These are phyloP conservation scores for Alternaria longipes DNA, from an alignment of 2,329 filamentous ascomycete genomes.

Conservation along the genomic window DNA sequence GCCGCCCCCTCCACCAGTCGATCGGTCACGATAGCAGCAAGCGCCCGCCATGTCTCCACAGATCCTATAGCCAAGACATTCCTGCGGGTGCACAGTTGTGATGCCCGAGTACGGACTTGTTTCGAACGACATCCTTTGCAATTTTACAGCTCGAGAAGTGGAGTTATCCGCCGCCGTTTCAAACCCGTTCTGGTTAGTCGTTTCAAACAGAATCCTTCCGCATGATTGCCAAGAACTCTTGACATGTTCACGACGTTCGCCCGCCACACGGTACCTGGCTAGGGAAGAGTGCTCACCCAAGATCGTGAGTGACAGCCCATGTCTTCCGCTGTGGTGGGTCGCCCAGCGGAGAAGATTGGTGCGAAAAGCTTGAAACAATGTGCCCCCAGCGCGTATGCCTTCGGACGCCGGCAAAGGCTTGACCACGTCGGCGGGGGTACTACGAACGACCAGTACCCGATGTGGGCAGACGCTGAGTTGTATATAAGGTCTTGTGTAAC, in stretches of 20 bases:
- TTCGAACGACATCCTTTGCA: slow-evolving; percentile 23
- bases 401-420: slow-evolving; percentile 10
- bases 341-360: slow-evolving; percentile 13
- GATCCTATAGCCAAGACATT: slow-evolving; percentile 1
- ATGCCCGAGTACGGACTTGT: slow-evolving; percentile 19
- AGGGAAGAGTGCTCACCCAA: slow-evolving; percentile 3
- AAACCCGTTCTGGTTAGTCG: slow-evolving; percentile 15
- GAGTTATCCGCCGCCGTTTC: slow-evolving; percentile 11
- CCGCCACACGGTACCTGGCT: slow-evolving; percentile 12
- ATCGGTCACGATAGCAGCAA: background rate
- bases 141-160: slow-evolving; percentile 26
- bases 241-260: slow-evolving; percentile 12
- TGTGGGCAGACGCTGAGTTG: background rate
- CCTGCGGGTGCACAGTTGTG: slow-evolving; percentile 17
- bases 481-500: slow-evolving; percentile 21
- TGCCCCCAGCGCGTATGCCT: slow-evolving; percentile 15
- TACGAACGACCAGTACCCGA: background rate
- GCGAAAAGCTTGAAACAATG: slow-evolving; percentile 20
- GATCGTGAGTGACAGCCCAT: slow-evolving; percentile 14
- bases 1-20: background rate
- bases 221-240: slow-evolving; percentile 12
- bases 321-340: slow-evolving; percentile 8
- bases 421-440: slow-evolving; percentile 7
- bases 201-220: slow-evolving; percentile 29
- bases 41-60: slow-evolving; percentile 12